A percentile compares a stretch with the other conserved stretches of the same genome.
These are phyloP conservation scores for Arctostaphylos glauca DNA, from an alignment of 148 eudicot species.

Conservation along the genomic window DNA sequence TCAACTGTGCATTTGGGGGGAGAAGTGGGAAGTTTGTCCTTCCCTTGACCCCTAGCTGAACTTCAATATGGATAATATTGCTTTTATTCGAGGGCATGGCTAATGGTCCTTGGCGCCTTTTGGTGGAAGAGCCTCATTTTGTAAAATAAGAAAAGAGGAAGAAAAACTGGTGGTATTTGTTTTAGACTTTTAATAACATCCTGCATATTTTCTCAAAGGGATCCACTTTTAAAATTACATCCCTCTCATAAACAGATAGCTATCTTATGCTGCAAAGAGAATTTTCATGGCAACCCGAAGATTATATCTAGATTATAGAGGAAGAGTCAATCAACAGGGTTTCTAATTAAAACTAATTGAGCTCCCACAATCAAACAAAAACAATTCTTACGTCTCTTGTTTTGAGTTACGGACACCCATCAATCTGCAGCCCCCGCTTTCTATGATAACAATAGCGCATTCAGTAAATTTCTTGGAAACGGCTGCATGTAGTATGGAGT, in stretches of 20 bases:
- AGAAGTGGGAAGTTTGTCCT: slow-evolving; percentile 6
- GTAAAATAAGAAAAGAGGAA: not conserved
- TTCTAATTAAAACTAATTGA: not conserved
- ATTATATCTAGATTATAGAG: not conserved
- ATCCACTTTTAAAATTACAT: not conserved
- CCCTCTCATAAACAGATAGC: not conserved
- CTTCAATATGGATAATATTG: not conserved
- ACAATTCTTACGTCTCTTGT: slow-evolving; percentile 61
- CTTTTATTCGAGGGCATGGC: not conserved
- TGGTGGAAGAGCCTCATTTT: not conserved
- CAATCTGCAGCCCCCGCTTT: slow-evolving; percentile 75
- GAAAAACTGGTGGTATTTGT: not conserved
- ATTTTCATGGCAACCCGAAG: not conserved
- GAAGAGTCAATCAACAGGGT: not conserved
- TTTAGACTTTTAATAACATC: slow-evolving; percentile 5
- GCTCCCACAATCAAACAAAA: not conserved
- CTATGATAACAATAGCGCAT: slow-evolving; percentile 76
- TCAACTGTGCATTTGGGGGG: not conserved
- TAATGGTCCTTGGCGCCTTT: not conserved
- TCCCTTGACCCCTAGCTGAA: not conserved
- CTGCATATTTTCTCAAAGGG: not conserved
- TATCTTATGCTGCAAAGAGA: not conserved
- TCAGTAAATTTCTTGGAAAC: slow-evolving; percentile 79
- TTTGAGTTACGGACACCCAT: slow-evolving; percentile 67
- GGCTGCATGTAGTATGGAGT: slow-evolving; percentile 85